These are phyloP conservation scores for Leucocoprinus birnbaumii DNA, from an alignment of 768 basidiomycete species.

Conservation along the genomic window DNA sequence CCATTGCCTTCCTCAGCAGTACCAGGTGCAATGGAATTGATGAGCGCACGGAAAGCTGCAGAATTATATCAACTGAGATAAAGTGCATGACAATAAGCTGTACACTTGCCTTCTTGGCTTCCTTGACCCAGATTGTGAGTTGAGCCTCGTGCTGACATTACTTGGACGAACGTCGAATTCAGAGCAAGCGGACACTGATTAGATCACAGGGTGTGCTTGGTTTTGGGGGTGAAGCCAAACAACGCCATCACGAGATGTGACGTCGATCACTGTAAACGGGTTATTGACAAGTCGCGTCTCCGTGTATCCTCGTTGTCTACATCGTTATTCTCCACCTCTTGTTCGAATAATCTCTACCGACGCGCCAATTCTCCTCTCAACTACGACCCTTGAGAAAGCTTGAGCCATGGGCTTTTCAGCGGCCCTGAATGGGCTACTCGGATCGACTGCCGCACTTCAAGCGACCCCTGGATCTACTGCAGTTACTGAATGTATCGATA, in stretches of 20 bases:
- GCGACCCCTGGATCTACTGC: neutral
- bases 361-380: neutral
- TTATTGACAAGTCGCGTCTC: constrained; percentile 8
- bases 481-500: neutral
- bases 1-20: constrained; percentile 15
- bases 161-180: neutral
- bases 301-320: neutral
- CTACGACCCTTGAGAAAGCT: neutral
- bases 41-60: constrained; percentile 37
- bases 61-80: constrained; percentile 2
- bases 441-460: constrained; percentile 8
- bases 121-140: constrained; percentile 24
- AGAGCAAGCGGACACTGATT: neutral
- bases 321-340: neutral
- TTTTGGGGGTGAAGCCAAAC: neutral
- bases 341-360: neutral
- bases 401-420: constrained; percentile 20
- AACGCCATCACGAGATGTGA: constrained; percentile 14
- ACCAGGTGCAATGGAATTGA: constrained; percentile 36
- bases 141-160: constrained; percentile 19
- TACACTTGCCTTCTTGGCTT: constrained; percentile 25
- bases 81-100: neutral
- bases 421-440: constrained; percentile 26
- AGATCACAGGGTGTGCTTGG: constrained; percentile 1
- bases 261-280: constrained; percentile 5